These are phyloP conservation scores for Malassezia furfur DNA, from an alignment of 1,284 basidiomycete genomes.

Conservation along the genomic window DNA sequence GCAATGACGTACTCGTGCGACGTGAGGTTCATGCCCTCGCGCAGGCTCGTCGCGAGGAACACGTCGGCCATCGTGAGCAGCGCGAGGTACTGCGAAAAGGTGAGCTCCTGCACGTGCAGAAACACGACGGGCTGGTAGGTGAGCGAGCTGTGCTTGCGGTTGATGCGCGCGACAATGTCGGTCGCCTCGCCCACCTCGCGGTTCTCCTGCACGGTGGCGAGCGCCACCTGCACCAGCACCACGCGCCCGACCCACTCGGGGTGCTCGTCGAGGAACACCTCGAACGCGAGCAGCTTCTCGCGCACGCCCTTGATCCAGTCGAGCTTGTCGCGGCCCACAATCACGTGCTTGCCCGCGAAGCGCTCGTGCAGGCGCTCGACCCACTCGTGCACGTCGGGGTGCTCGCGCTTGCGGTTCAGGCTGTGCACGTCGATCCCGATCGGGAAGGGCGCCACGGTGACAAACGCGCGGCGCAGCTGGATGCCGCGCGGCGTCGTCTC, in stretches of 20 bases:
- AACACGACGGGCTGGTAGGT: constrained; percentile 82
- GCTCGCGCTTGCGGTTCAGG: constrained; percentile 61
- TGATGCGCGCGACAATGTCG: constrained; percentile 69
- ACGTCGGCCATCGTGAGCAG: constrained; percentile 71
- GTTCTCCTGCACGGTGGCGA: constrained; percentile 69
- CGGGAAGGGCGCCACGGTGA: constrained; percentile 74
- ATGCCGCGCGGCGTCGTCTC: constrained; percentile 77
- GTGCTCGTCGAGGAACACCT: constrained; percentile 67
- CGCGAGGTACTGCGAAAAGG: constrained; percentile 74
- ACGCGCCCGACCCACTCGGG: constrained; percentile 70
- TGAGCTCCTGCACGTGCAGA: constrained; percentile 74
- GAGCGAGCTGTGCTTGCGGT: constrained; percentile 67
- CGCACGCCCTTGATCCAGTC: constrained; percentile 75
- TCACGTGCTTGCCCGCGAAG: constrained; percentile 71
- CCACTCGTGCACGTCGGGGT: constrained; percentile 73
- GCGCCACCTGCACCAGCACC: constrained; percentile 74
- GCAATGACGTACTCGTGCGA: constrained; percentile 72
- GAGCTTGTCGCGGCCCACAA: constrained; percentile 77
- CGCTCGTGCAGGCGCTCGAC: constrained; percentile 64
- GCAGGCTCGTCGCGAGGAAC: constrained; percentile 71
- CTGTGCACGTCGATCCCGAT: constrained; percentile 76
- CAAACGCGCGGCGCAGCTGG: constrained; percentile 56
- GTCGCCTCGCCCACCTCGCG: constrained; percentile 65
- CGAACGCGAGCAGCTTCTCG: constrained; percentile 74
- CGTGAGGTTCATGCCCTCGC: constrained; percentile 77